Base-by-base conservation (phyloP, 73 alveolate genomes). In the Tetrahymena thermophila region DNA sequence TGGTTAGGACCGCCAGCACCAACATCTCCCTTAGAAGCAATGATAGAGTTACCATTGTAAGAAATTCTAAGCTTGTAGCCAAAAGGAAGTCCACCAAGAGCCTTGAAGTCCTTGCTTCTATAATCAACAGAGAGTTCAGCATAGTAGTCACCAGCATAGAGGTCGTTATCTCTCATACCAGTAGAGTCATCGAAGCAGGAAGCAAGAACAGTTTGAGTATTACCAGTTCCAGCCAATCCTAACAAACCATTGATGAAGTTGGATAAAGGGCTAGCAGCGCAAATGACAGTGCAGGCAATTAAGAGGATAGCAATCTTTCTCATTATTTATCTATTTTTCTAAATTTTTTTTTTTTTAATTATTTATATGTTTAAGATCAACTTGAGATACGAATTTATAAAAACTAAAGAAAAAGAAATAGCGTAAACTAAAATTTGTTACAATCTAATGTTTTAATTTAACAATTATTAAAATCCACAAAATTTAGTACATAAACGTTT, bases 1-100 rank as follows among this genome's bases (percentile, higher is more conserved):
- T 96, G 96, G 34, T 85, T 94, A 5, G 94, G 95, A 35, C 98
- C 98, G 21, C 98, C 98, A 15, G 98, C 98, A 25, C 98, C 98
- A 17, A 96, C 98, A 85, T 97, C 98, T 28, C 96, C 98, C 96
- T 97, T 97, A 9, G 95, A 17, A 25, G 98, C 98, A 57, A 97
- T 97, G 1, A 96, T 85, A n/a, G 95, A 96, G 56, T 56, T 96
- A 85, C 97, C 98, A 9, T 97, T 96, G 94, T 97, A 97, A 34
- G 98, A 94, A 11, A 97, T 97, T 93, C 83, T 97, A 15, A 97
- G 93, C 96, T 94, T 97, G 17, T 94, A 96, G 14, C 96, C 96
- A 42, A 19, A 50, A 40, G 97, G 94, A 95, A 97, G 95, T 1
- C 96, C 96, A 58, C 98, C 98, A 57, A 97, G 98, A 38, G 98